Percentiles rank a stretch among this genome's conserved stretches.
These are phyloP conservation scores for Nothomitra cinnamomea DNA, from an alignment of 2,329 filamentous ascomycete species.

Conservation along the genomic window DNA sequence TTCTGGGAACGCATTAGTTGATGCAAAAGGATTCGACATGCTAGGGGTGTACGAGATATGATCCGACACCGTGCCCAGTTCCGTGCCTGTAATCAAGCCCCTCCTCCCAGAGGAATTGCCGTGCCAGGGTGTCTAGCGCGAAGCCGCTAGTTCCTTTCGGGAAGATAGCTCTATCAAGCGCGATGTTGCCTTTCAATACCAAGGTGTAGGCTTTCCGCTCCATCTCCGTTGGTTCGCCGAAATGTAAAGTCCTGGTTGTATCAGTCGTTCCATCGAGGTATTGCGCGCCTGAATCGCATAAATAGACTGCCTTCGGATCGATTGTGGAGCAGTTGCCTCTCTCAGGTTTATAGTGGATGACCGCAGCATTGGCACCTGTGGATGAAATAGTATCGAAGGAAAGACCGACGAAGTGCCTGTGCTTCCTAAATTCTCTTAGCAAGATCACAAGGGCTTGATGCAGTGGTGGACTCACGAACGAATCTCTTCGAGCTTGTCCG, in stretches of 20 bases:
- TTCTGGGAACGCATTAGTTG: conserved; percentile 33
- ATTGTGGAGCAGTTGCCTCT: conserved; percentile 65
- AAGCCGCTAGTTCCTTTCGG: conserved; percentile 92
- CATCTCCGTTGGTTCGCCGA: conserved; percentile 64
- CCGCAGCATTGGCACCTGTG: conserved; percentile 77
- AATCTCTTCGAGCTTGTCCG: conserved; percentile 71
- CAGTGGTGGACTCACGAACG: conserved; percentile 27
- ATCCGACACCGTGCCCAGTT: conserved; percentile 89
- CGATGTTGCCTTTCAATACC: conserved; percentile 87
- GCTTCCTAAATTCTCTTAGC: conserved; percentile 28
- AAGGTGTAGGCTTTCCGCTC: conserved; percentile 86
- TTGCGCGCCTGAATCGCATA: conserved; percentile 96
- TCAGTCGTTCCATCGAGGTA: conserved; percentile 93
- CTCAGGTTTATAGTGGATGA: conserved; percentile 92
- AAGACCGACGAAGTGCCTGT: conserved; percentile 66
- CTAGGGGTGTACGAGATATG: conserved; percentile 42
- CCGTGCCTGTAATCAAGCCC: conserved; percentile 93
- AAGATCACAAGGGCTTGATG: neutral
- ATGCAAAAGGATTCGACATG: neutral
- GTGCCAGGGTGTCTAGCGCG: conserved; percentile 71
- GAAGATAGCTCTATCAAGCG: conserved; percentile 70
- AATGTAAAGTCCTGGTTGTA: conserved; percentile 84
- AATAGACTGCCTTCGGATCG: conserved; percentile 71
- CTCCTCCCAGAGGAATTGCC: conserved; percentile 83
- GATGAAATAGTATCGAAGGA: conserved; percentile 96